phyloP scores from a whole-genome alignment of 257 asterid species.

The Solanum gracilifrons region DNA sequence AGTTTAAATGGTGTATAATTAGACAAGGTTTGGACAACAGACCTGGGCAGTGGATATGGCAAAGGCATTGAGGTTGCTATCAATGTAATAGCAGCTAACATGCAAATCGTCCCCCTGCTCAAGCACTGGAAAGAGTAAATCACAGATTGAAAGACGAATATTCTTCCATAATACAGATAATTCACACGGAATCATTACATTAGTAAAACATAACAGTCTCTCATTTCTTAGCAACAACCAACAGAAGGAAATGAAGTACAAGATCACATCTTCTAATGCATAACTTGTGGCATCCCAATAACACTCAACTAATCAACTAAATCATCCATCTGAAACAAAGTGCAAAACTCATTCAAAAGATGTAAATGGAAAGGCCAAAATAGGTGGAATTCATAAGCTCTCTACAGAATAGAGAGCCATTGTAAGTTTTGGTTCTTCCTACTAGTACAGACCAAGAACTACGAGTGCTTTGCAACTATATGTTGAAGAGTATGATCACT shows the following conservation, averaged over 20 bases:
- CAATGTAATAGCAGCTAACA: conserved; percentile 76
- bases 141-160: background rate
- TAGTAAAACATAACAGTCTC: background rate
- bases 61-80: conserved; percentile 52
- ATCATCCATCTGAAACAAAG: background rate
- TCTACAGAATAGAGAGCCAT: background rate
- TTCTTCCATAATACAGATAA: background rate
- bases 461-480: background rate
- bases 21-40: background rate
- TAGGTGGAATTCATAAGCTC: background rate
- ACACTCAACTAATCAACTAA: background rate
- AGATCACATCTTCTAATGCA: background rate
- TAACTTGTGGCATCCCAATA: background rate
- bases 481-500: background rate
- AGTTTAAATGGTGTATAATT: background rate
- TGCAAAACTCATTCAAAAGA: background rate
- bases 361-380: background rate
- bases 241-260: background rate
- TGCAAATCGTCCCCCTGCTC: conserved; percentile 65
- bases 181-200: background rate
- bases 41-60: conserved; percentile 90
- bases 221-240: background rate
- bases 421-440: background rate
- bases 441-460: background rate
- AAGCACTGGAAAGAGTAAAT: background rate